Evolutionary conservation across 2,329 filamentous ascomycete genomes (phyloP).

Genomic region (Juglanconis sp.): DNA sequence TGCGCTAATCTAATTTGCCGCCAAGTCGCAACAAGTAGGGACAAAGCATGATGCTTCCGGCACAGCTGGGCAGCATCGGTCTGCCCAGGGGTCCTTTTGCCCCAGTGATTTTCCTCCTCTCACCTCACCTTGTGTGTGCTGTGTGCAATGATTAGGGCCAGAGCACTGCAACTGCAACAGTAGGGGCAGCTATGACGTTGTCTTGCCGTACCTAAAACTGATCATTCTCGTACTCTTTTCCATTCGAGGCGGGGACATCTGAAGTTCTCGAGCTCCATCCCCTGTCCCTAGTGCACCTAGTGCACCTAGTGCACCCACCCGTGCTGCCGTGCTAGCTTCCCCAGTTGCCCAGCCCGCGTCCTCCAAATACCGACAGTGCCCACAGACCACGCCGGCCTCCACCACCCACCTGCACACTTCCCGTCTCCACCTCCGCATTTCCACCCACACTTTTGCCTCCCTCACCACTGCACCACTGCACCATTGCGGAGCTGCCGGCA

Average conservation of each 20-base stretch:
- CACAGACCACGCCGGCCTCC: background rate
- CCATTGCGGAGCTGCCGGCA: constrained; percentile 9
- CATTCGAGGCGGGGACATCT: too few relatives aligned
- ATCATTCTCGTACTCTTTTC: too few relatives aligned
- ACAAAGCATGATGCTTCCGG: background rate
- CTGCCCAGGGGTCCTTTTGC: background rate
- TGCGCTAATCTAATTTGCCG: background rate
- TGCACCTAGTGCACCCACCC: too few relatives aligned
- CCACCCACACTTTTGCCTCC: constrained; percentile 9
- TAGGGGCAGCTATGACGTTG: too few relatives aligned
- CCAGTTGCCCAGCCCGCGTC: too few relatives aligned
- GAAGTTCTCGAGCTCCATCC: too few relatives aligned
- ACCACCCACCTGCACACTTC: background rate
- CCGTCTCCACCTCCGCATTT: constrained; percentile 19
- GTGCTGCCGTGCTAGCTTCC: too few relatives aligned
- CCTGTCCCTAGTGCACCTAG: too few relatives aligned
- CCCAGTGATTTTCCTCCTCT: background rate
- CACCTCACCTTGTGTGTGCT: background rate
- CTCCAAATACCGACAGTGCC: background rate
- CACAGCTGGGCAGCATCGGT: background rate
- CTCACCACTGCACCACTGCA: constrained; percentile 1
- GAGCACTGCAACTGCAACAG: too few relatives aligned
- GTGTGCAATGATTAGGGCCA: too few relatives aligned
- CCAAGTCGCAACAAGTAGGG: background rate
- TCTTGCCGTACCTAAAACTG: too few relatives aligned